phyloP scores from a whole-genome alignment of 116 monocot species.

The Trichopus zeylanicus region DNA sequence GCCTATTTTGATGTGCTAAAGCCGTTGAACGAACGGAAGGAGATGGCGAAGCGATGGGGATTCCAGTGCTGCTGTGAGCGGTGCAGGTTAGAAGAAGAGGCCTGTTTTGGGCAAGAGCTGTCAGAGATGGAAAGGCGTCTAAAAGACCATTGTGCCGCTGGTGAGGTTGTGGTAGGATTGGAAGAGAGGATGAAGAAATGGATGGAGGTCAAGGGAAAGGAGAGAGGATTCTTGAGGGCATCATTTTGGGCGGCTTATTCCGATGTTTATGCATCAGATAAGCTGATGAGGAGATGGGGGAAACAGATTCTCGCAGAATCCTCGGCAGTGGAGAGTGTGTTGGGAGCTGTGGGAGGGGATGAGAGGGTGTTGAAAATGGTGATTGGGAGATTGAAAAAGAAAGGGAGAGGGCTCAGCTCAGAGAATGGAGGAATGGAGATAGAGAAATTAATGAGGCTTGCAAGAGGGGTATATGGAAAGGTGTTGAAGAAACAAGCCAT shows the following conservation, averaged over 20 bases:
- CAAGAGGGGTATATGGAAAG: constrained; percentile 65
- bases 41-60: constrained; percentile 59
- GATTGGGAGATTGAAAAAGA: constrained; percentile 24
- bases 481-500: constrained; percentile 54
- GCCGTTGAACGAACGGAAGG: constrained; percentile 41
- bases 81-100: constrained; percentile 56
- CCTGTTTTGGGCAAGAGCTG: constrained; percentile 15
- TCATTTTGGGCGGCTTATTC: constrained; percentile 61
- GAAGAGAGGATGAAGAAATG: constrained; percentile 50
- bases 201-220: constrained; percentile 29
- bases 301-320: constrained; percentile 31
- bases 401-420: constrained; percentile 9
- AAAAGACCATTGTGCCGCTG: constrained; percentile 9
- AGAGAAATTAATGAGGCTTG: constrained; percentile 58
- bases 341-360: constrained; percentile 51
- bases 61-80: constrained; percentile 66
- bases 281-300: constrained; percentile 39
- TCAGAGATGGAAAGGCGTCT: constrained; percentile 14
- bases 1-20: constrained; percentile 66
- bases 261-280: constrained; percentile 40
- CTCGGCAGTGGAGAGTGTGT: constrained; percentile 38
- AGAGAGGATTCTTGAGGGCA: constrained; percentile 60
- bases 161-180: constrained; percentile 18
- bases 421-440: constrained; percentile 18
- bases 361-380: constrained; percentile 59